Evolutionary conservation across 2,329 filamentous ascomycete genomes (phyloP), one percentile per base, ranked within the genome.

Genomic region (Cladosporium sp.): DNA sequence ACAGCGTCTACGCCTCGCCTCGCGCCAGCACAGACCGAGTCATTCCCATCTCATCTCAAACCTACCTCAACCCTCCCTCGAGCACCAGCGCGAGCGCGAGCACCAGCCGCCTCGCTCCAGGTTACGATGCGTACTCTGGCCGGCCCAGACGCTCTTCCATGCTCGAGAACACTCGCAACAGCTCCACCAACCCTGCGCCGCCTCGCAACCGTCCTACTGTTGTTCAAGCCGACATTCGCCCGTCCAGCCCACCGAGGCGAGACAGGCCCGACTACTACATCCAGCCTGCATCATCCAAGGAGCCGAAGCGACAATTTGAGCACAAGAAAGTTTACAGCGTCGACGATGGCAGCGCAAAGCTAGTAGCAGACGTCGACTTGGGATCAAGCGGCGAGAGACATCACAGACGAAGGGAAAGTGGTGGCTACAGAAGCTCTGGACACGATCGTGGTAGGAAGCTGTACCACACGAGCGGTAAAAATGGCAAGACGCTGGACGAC

Each of bases 291-390:
- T 69, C 74, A 4, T 73, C 75, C 18, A 74, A 74, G 60, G 73
- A 74, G 61, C 70, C 71, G 24, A 69, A 69, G 21, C 73, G 74
- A 36, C 69, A 71, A 49, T 68, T 68, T 7, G 76, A 78, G 34
- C 80, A 83, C 69, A 83, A 81, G 72, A 82, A 81, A 70, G 75
- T 83, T 28, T 84, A 84, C 73, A 82, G 79, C 68, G 78, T 84
- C 12, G 81, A 82, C 61, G 79, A 83, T 65, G 77, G 76, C 21
- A 69, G 67, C 36, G 73, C 73, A 57, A 78, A 77, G 67, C 70
- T 79, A 18, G 75, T 78, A n/a, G 76, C 75, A 51, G 75, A 78
- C 63, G 72, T 77, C 63, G 76, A 76, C 66, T 76, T 77, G 12
- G 73, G 77, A 24, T 74, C 77, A n/a, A 78, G 79, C 60, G 74